phyloP scores from a whole-genome alignment of 2,329 filamentous ascomycete genomes.

The Simplicillium aogashimaense region DNA sequence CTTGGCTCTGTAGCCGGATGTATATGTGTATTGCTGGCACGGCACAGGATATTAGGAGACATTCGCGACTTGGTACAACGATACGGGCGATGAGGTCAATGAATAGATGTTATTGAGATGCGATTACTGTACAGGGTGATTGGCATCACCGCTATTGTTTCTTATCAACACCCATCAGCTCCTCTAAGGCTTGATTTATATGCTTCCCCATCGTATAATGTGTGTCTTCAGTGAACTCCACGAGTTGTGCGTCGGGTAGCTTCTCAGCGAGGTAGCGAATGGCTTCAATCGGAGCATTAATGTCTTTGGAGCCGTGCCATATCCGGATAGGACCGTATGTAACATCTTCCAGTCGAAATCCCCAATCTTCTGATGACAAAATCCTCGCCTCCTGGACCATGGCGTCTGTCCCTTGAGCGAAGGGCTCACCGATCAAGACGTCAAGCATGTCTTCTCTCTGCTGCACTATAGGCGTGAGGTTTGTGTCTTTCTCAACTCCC shows the following conservation, averaged over 20 bases:
- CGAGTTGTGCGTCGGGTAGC: slow-evolving; percentile 20
- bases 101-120: too few relatives aligned
- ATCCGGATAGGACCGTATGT: slow-evolving; percentile 14
- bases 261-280: slow-evolving; percentile 24
- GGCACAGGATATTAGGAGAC: too few relatives aligned
- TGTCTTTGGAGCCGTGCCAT: slow-evolving; percentile 22
- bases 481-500: slow-evolving; percentile 4
- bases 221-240: slow-evolving; percentile 21
- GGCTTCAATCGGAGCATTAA: slow-evolving; percentile 19
- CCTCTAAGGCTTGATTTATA: slow-evolving; percentile 7
- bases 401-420: slow-evolving; percentile 15
- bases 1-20: too few relatives aligned
- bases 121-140: too few relatives aligned
- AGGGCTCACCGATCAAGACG: slow-evolving; percentile 18
- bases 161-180: slow-evolving; percentile 2
- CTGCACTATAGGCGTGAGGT: slow-evolving; percentile 8
- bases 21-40: too few relatives aligned
- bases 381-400: slow-evolving; percentile 18
- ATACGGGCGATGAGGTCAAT: too few relatives aligned
- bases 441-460: slow-evolving; percentile 16
- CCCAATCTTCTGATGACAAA: slow-evolving; percentile 16
- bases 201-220: slow-evolving; percentile 20
- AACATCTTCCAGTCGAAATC: slow-evolving; percentile 19
- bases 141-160: neutral
- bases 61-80: too few relatives aligned